Conservation (phyloP, 1,284 basidiomycete genomes). For the Trametes polyzona region DNA sequence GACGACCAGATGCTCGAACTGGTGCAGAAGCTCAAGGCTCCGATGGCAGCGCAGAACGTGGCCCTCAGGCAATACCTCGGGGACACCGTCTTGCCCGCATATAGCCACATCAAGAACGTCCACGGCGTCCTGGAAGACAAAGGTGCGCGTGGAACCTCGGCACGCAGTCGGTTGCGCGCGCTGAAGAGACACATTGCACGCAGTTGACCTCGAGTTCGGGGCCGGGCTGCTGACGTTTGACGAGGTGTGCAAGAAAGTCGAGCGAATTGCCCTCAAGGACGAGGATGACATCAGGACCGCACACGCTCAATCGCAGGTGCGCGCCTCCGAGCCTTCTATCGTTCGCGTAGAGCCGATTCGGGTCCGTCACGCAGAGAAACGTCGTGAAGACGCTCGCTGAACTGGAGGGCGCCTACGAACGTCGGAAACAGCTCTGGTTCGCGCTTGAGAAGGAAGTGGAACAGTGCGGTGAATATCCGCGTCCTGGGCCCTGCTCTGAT, state of each 20-base stretch:
- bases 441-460: conserved; percentile 47
- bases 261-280: conserved; percentile 45
- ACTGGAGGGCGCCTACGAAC: conserved; percentile 49
- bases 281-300: conserved; percentile 47
- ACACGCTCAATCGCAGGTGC: conserved; percentile 44
- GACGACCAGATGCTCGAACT: conserved; percentile 46
- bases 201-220: conserved; percentile 49
- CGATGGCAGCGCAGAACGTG: conserved; percentile 49
- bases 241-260: conserved; percentile 55
- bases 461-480: conserved; percentile 44
- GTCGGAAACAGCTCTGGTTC: conserved; percentile 50
- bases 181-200: background rate
- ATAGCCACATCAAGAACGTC: conserved; percentile 50
- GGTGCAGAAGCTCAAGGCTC: conserved; percentile 49
- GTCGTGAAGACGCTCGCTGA: conserved; percentile 40
- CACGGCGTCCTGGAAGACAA: conserved; percentile 48
- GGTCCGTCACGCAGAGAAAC: conserved; percentile 33
- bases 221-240: conserved; percentile 55
- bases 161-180: conserved; percentile 1
- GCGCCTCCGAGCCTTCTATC: conserved; percentile 1
- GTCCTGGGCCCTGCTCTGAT: conserved; percentile 5
- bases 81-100: conserved; percentile 53
- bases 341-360: conserved; percentile 27
- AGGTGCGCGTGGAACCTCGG: conserved; percentile 20
- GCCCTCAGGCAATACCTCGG: conserved; percentile 53